A percentile compares a stretch with the other conserved stretches of the same genome.
phyloP scores from a whole-genome alignment of 305 asterid species.

The Petunia hybrid region DNA sequence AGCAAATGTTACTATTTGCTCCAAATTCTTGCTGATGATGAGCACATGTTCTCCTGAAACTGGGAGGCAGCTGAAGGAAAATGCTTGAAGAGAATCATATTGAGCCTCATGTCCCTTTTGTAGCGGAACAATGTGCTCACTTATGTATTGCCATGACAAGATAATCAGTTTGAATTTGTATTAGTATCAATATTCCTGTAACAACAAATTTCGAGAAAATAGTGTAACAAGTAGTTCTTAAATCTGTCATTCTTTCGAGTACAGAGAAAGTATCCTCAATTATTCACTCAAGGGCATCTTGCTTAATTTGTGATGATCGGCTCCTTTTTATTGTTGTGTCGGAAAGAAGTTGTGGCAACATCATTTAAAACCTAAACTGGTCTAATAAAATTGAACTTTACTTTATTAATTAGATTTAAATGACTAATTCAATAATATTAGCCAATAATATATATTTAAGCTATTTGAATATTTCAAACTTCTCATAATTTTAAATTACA shows the following conservation, averaged over 20 bases:
- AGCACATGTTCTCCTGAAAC: not conserved
- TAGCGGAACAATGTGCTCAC: not conserved
- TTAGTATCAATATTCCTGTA: not conserved
- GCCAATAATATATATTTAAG: too few relatives aligned
- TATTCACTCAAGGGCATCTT: too few relatives aligned
- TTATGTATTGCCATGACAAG: not conserved
- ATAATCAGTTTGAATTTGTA: not conserved
- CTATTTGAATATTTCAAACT: too few relatives aligned
- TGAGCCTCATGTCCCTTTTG: not conserved
- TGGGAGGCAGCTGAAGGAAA: not conserved
- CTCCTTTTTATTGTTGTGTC: too few relatives aligned
- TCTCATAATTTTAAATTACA: too few relatives aligned
- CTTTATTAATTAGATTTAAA: too few relatives aligned
- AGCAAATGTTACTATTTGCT: not conserved
- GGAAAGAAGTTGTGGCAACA: too few relatives aligned
- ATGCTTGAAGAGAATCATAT: constrained; percentile 17
- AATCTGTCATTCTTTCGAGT: not conserved
- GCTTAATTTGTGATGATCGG: too few relatives aligned
- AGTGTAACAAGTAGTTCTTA: not conserved
- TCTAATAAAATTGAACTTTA: too few relatives aligned
- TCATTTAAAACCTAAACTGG: too few relatives aligned
- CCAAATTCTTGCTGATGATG: not conserved
- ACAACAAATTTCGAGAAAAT: not conserved
- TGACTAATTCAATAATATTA: too few relatives aligned
- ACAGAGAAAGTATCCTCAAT: not conserved